Base-by-base conservation (phyloP, 106 monocot genomes). In the Dioscorea zingiberensis region DNA sequence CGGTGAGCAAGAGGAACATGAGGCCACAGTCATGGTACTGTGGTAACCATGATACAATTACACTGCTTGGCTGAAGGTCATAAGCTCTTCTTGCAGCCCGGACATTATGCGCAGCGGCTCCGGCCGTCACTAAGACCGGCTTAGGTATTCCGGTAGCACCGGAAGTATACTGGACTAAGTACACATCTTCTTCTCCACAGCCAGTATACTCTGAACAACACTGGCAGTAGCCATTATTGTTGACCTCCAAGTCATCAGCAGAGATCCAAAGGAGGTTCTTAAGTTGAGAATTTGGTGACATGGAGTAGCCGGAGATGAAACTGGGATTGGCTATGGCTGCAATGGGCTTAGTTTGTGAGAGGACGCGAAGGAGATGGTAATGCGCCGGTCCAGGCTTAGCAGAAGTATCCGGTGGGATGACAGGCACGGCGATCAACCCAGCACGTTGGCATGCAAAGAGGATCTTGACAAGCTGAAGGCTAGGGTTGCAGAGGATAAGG, bases 11-110 rank as follows among this genome's bases (percentile, higher is more conserved):
- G 7, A 82, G 69, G 65, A 77, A 82, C 81, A 82, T 82, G 57
- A 82, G 81, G 51, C 81, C 81, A 32, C 81, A 82, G 65, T 82
- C 81, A n/a, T 82, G 81, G 73, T 77, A 77, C 69, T 76, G 77
- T 11, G 81, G 81, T 25, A 82, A 69, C 81, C 81, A 82, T 25
- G 81, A 82, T 14, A 73, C 73, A 3, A 82, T 69, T 23, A 73
- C 38, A 29, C 76, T 82, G 47, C 69, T 60, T 1, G 81, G 76
- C n/a, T 69, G 67, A 30, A 82, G 76, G 53, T 69, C 73, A 60
- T 82, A 82, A 11, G 77, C 77, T 30, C 14, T 69, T 25, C 76
- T 59, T 15, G 81, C 81, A 5, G 23, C 76, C 44, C 81, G 62
- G n/a, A 65, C 81, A 17, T 82, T 82, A 51, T 77, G 81, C 8